These are phyloP conservation scores for Nepenthes alata DNA, from an alignment of 179 eudicot genomes.

Conservation along the genomic window DNA sequence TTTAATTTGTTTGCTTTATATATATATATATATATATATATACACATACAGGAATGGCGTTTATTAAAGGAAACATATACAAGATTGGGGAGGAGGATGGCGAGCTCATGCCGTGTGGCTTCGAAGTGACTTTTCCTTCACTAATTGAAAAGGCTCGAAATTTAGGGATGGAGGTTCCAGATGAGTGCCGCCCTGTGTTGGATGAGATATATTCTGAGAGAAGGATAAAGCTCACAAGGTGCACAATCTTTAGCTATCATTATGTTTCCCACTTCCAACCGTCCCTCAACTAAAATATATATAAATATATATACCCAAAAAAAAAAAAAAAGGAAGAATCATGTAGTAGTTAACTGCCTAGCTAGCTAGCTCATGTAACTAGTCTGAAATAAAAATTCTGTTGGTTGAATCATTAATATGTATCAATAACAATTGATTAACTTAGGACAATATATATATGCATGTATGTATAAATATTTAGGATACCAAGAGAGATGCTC, in stretches of 20 bases:
- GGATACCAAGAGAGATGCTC: constrained; percentile 81
- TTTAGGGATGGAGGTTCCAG: constrained; percentile 38
- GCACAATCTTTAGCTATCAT: neutral
- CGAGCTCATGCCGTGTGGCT: constrained; percentile 89
- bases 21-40: constrained; percentile 3
- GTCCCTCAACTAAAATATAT: neutral
- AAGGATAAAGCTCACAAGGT: constrained; percentile 67
- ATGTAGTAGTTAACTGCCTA: too few relatives aligned
- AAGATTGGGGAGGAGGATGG: constrained; percentile 54
- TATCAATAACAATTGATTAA: too few relatives aligned
- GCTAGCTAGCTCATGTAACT: too few relatives aligned
- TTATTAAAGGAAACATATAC: constrained; percentile 41
- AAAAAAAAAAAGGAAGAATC: too few relatives aligned
- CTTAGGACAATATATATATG: too few relatives aligned
- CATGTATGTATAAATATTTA: constrained; percentile 2
- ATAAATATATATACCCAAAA: neutral
- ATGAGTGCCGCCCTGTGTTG: constrained; percentile 30
- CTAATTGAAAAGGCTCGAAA: constrained; percentile 51
- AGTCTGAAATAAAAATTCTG: too few relatives aligned
- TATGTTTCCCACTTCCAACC: neutral
- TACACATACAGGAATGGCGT: constrained; percentile 29
- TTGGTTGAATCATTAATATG: too few relatives aligned
- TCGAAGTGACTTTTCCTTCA: constrained; percentile 82
- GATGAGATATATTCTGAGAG: constrained; percentile 50
- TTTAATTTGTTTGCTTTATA: too few relatives aligned